Evolutionary conservation across 2,329 filamentous ascomycete species (phyloP).

Genomic region (Colletotrichum orbiculare): DNA sequence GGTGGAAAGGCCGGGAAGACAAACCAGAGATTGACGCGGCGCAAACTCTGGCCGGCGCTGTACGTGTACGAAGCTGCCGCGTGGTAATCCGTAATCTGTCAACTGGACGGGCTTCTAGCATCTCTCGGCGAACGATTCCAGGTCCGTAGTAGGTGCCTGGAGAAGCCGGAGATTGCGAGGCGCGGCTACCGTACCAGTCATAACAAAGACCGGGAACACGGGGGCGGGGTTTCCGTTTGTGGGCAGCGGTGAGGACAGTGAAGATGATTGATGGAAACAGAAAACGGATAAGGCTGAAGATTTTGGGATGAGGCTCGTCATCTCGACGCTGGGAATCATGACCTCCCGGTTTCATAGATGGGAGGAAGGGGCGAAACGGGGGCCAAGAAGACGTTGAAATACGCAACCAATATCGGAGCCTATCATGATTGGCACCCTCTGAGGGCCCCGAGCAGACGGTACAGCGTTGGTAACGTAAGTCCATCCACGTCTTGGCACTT

Average conservation of each 20-base stretch:
- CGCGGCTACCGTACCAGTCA: slow-evolving; percentile 17
- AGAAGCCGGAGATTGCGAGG: background rate
- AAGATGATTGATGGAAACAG: slow-evolving; percentile 7
- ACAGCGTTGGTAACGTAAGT: slow-evolving; percentile 9
- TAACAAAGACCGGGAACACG: slow-evolving; percentile 20
- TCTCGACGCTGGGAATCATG: slow-evolving; percentile 17
- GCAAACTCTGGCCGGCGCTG: slow-evolving; percentile 2
- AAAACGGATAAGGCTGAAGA: background rate
- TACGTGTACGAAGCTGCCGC: no score
- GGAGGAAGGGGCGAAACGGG: slow-evolving; percentile 24
- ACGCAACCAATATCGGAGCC: slow-evolving; percentile 15
- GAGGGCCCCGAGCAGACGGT: slow-evolving; percentile 6
- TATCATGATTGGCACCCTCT: slow-evolving; percentile 9
- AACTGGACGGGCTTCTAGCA: background rate
- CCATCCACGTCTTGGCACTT: slow-evolving; percentile 9
- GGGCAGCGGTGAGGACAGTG: slow-evolving; percentile 7
- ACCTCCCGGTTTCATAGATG: slow-evolving; percentile 21
- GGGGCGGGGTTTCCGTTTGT: slow-evolving; percentile 18
- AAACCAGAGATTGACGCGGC: slow-evolving; percentile 13
- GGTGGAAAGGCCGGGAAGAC: background rate
- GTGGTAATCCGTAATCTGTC: no score
- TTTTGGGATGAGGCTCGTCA: slow-evolving; percentile 19
- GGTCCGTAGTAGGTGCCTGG: background rate
- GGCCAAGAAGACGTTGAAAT: slow-evolving; percentile 21
- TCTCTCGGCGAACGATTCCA: background rate